Base-by-base conservation (phyloP, 495 filamentous ascomycete species). In the Aspergillus bridgeri region DNA sequence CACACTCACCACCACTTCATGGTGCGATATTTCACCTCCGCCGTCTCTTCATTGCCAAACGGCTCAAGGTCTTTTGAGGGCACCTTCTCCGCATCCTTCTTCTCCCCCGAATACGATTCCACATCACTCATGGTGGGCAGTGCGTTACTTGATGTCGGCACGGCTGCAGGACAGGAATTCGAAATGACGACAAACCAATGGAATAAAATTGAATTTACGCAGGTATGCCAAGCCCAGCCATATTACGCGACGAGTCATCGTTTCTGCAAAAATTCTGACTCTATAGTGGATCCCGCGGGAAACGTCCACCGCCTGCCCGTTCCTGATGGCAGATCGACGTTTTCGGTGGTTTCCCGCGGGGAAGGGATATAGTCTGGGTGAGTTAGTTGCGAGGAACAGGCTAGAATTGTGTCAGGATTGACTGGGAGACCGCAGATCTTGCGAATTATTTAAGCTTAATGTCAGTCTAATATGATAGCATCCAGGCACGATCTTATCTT, bases 1-100 rank as follows among this genome's bases (percentile, higher is more conserved):
- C 15, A 33, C n/a, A 48, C 53, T 48, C 66, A 69, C 75, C 76
- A 79, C 75, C 76, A 79, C 43, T 64, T 66, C 73, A 79, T 75
- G 23, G 71, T 75, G 24, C 68, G 68, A 61, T 78, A 78, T 56
- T 75, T 73, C 42, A 75, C 67, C 54, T 76, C 74, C 5, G 66
- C 70, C 0, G 52, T 63, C 25, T 71, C 69, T 55, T 78, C 76
- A 63, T 75, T 71, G 6, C 74, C 76, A 64, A 78, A 77, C 3
- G 75, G 72, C 51, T 78, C 73, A 13, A 38, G 33, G 33, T 38
- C 33, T 13, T 38, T 15, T 15, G 33, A 9, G 1, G 33, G 33
- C 33, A 38, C 0, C 33, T 38, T 38, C 33, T 38, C 33, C 33
- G 33, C 33, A 38, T 38, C 33, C 33, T 38, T 38, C 33, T 13